These are phyloP conservation scores for Imleria badia DNA, from an alignment of 768 basidiomycete species.

Conservation along the genomic window DNA sequence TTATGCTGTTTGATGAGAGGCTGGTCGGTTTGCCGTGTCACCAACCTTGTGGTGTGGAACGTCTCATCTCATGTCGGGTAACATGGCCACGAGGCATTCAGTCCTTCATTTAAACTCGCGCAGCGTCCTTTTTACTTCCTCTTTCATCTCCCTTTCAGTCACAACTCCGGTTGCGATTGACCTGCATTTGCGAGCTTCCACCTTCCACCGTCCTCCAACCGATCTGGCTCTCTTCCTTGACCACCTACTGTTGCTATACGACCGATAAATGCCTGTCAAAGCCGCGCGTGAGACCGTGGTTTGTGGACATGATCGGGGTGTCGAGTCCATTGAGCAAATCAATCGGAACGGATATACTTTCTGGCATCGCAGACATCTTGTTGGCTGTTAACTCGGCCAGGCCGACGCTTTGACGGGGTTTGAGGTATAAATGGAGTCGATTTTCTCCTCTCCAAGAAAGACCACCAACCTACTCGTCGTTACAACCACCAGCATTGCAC, in stretches of 20 bases:
- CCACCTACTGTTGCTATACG: constrained; percentile 3
- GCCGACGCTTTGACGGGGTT: constrained; percentile 18
- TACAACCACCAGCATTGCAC: constrained; percentile 1
- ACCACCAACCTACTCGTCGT: neutral
- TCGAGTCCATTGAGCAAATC: neutral
- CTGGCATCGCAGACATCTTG: neutral
- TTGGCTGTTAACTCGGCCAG: neutral
- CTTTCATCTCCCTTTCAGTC: constrained; percentile 11
- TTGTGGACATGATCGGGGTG: constrained; percentile 12
- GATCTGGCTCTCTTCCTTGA: neutral
- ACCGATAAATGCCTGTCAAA: neutral
- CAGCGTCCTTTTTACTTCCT: neutral
- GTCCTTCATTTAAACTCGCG: neutral
- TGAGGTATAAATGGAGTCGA: constrained; percentile 21
- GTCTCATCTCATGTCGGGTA: constrained; percentile 7
- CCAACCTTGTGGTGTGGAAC: neutral
- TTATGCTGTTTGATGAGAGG: no score
- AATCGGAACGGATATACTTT: neutral
- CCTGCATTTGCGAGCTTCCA: neutral
- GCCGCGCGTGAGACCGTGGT: neutral
- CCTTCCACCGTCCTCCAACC: neutral
- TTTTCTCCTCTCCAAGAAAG: neutral
- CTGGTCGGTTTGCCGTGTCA: neutral
- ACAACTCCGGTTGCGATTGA: neutral
- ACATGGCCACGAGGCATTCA: neutral